Evolutionary conservation across 208 protist genomes (phyloP), one percentile per base, ranked within the genome.

Genomic region (Leishmania mexicana): DNA sequence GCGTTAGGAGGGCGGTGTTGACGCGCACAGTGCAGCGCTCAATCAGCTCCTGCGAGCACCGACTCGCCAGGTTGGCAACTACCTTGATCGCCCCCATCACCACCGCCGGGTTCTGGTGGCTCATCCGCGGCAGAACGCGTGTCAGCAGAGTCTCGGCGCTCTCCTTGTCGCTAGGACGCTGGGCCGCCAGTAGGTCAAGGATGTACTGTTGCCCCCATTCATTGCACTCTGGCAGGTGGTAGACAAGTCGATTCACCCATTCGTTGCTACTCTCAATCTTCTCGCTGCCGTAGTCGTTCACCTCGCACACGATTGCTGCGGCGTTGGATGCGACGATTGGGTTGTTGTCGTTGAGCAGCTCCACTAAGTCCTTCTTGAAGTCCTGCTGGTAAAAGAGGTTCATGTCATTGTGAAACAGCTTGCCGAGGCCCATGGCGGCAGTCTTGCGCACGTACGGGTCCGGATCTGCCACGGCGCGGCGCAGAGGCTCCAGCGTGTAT

Each of bases 371-470:
- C 45, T 92, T 91, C 38, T 95, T 73, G 81, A 99, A 99, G 40
- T 94, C 95, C 76, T 99, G 96, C 65, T 99, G 94, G 76, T 97
- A 93, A 70, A 99, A 99, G 28, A 99, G 71, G 57, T 99, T 90
- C 78, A 98, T 95, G 83, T 98, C 97, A 68, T 99, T 95, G 84
- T 99, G 99, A 87, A 99, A 99, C 17, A 99, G 83, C 87, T 99
- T 99, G 24, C 98, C 99, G 49, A 99, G 93, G 84, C 98, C 99
- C 60, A 99, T 96, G 31, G 98, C 99, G 5, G 99, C 99, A 1
- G 99, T 99, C 89, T 99, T 99, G 76, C 99, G 95, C 5, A 99
- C 99, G 88, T 99, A 99, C 21, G 99, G 99, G 86, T 99, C 99
- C n/a, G 89, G 67, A 84, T 99, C 99, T 62, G 57, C 73, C 28